Percentiles rank a stretch among this genome's conserved stretches.
Evolutionary conservation across 495 filamentous ascomycete genomes (phyloP).

Genomic region (Xylona heveae): DNA sequence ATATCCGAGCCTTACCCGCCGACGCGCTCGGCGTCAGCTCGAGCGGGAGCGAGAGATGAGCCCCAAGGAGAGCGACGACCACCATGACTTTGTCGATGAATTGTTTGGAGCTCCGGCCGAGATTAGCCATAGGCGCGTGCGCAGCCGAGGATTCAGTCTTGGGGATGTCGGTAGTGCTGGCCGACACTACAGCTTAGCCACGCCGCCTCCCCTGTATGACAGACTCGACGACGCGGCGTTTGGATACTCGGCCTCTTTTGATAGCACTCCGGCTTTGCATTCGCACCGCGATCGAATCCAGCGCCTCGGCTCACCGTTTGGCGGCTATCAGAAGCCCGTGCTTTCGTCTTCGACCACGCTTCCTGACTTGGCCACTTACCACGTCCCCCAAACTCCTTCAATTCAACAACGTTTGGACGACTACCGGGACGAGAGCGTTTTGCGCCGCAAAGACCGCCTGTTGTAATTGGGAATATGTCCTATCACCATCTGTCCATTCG

Average conservation of each 20-base stretch:
- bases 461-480: too few relatives aligned
- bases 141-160: slow-evolving; percentile 38
- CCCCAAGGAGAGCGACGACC: slow-evolving; percentile 22
- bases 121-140: slow-evolving; percentile 23
- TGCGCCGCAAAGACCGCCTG: too few relatives aligned
- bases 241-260: neutral
- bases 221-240: slow-evolving; percentile 1
- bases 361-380: slow-evolving; percentile 7
- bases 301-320: slow-evolving; percentile 31
- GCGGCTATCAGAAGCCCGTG: too few relatives aligned
- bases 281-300: slow-evolving; percentile 14
- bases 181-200: slow-evolving; percentile 26
- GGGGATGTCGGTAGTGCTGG: slow-evolving; percentile 20
- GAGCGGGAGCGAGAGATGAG: slow-evolving; percentile 26
- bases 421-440: too few relatives aligned
- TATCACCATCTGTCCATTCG: too few relatives aligned
- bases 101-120: slow-evolving; percentile 21
- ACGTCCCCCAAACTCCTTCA: slow-evolving; percentile 8
- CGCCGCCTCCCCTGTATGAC: slow-evolving; percentile 14
- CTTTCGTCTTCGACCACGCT: slow-evolving; percentile 7
- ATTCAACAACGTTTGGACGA: too few relatives aligned
- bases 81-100: slow-evolving; percentile 27
- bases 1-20: slow-evolving; percentile 29
- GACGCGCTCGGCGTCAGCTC: slow-evolving; percentile 23
- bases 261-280: slow-evolving; percentile 8